These are phyloP conservation scores for Coleophoma eucalyptorum DNA, from an alignment of 2,329 filamentous ascomycete species.

Conservation along the genomic window DNA sequence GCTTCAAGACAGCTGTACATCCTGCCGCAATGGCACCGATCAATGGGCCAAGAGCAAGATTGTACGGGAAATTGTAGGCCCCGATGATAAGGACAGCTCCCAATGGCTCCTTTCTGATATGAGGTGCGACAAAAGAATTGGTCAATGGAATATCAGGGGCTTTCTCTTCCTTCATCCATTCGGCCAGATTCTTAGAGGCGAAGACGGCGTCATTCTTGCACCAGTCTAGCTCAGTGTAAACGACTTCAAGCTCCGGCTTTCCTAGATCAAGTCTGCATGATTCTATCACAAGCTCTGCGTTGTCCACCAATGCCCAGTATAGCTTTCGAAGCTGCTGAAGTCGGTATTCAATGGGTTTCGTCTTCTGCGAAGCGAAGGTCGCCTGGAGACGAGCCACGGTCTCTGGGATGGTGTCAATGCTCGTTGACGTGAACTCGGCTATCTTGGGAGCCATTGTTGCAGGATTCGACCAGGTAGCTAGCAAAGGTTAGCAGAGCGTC, in stretches of 20 bases:
- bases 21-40: slow-evolving; percentile 90
- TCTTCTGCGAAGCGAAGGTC: slow-evolving; percentile 77
- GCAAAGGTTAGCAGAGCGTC: not conserved
- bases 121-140: slow-evolving; percentile 67
- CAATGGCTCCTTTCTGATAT: slow-evolving; percentile 81
- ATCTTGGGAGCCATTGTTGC: slow-evolving; percentile 17
- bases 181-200: slow-evolving; percentile 71
- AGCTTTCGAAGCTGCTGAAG: slow-evolving; percentile 85
- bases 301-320: slow-evolving; percentile 88
- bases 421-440: slow-evolving; percentile 52
- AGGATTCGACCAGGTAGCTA: not conserved
- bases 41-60: slow-evolving; percentile 73
- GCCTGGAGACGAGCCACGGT: slow-evolving; percentile 57
- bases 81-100: slow-evolving; percentile 83
- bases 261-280: slow-evolving; percentile 75
- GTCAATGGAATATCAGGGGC: slow-evolving; percentile 65
- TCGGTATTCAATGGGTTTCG: slow-evolving; percentile 78
- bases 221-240: slow-evolving; percentile 74
- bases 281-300: slow-evolving; percentile 66
- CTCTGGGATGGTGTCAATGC: slow-evolving; percentile 61
- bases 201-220: slow-evolving; percentile 77
- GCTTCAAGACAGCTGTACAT: slow-evolving; percentile 87
- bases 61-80: slow-evolving; percentile 90
- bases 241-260: slow-evolving; percentile 73
- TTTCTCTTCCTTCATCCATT: slow-evolving; percentile 80